Evolutionary conservation across 805 yeast species (phyloP).

Genomic region (Metschnikowia chrysomelidarum): DNA sequence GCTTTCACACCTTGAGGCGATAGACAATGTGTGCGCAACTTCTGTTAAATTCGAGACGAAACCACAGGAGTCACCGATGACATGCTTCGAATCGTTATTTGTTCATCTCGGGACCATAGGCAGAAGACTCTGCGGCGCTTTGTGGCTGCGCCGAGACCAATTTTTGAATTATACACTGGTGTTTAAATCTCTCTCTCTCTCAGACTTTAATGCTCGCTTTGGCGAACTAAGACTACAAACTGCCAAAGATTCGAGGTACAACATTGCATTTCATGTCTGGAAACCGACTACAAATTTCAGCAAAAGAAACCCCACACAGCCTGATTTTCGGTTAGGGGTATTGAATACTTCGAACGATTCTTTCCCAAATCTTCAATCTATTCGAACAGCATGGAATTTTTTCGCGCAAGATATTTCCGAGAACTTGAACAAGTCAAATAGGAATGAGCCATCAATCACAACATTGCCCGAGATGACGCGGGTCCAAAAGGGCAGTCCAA

Average conservation of each 20-base stretch:
- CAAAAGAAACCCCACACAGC: slow-evolving; percentile 64
- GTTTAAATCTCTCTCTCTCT: slow-evolving; percentile 23
- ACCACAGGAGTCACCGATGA: background rate
- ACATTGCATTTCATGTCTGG: slow-evolving; percentile 70
- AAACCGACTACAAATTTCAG: slow-evolving; percentile 73
- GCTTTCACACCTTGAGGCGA: slow-evolving; percentile 6
- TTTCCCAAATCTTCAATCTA: slow-evolving; percentile 48
- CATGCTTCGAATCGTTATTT: background rate
- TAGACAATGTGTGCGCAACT: background rate
- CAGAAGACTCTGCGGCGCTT: slow-evolving; percentile 1
- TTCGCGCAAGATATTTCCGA: background rate
- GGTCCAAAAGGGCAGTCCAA: slow-evolving; percentile 17
- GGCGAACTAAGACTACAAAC: no score
- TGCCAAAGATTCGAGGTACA: slow-evolving; percentile 18
- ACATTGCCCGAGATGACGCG: no score
- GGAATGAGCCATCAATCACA: background rate
- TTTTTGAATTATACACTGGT: slow-evolving; percentile 26
- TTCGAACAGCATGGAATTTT: slow-evolving; percentile 30
- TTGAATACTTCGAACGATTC: slow-evolving; percentile 43
- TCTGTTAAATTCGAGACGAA: background rate
- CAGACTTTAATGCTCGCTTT: no score
- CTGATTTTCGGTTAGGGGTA: slow-evolving; percentile 73
- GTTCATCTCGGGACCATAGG: slow-evolving; percentile 1
- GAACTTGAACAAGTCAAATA: slow-evolving; percentile 7
- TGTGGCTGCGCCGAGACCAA: slow-evolving; percentile 15